Evolutionary conservation across 2,329 filamentous ascomycete genomes (phyloP).

Genomic region (Daldinia eschscholtzii): DNA sequence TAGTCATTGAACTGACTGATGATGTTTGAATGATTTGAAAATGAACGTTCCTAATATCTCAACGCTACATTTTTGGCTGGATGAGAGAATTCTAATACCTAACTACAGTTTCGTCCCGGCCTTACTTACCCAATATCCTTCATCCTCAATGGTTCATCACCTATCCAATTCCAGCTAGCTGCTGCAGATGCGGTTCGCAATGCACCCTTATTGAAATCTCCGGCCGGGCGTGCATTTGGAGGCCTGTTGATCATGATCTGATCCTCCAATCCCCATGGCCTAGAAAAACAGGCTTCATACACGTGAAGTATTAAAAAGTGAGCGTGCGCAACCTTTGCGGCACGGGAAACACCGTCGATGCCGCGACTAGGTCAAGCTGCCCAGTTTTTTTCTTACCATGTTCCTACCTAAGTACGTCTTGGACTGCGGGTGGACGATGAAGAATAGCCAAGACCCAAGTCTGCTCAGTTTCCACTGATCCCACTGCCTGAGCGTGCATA

Average conservation of each 20-base stretch:
- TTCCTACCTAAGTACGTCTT: slow-evolving; percentile 15
- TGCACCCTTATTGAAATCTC: slow-evolving; percentile 29
- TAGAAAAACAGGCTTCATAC: slow-evolving; percentile 18
- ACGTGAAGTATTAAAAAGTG: slow-evolving; percentile 16
- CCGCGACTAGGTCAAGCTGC: slow-evolving; percentile 12
- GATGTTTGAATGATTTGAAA: slow-evolving; percentile 3
- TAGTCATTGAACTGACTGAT: neutral
- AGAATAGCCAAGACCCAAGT: slow-evolving; percentile 28
- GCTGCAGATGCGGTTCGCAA: slow-evolving; percentile 13
- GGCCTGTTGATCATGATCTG: slow-evolving; percentile 38
- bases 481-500: slow-evolving; percentile 37
- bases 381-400: slow-evolving; percentile 33
- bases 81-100: neutral
- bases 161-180: slow-evolving; percentile 22
- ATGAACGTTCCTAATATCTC: neutral
- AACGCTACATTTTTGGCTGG: neutral
- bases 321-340: slow-evolving; percentile 18
- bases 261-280: slow-evolving; percentile 27
- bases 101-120: slow-evolving; percentile 1
- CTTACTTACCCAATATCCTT: slow-evolving; percentile 12
- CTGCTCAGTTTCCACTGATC: slow-evolving; percentile 18
- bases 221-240: slow-evolving; percentile 31
- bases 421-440: slow-evolving; percentile 15
- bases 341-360: slow-evolving; percentile 23
- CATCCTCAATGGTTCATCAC: slow-evolving; percentile 10